phyloP scores from a whole-genome alignment of 495 filamentous ascomycete species.

The Penicillium subrubescens region DNA sequence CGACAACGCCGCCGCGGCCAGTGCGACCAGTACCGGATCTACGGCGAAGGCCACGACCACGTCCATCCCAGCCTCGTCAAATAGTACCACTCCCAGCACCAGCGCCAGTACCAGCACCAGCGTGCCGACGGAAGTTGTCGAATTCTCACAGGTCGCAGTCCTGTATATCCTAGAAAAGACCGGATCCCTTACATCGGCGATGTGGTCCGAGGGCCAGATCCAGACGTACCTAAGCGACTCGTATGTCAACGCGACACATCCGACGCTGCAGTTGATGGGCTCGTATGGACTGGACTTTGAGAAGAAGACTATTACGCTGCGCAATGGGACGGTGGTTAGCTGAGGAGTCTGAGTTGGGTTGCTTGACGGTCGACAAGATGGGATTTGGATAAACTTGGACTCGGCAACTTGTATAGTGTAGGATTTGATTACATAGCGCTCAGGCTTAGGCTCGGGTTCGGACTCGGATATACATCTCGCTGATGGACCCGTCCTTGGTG shows the following conservation, averaged over 20 bases:
- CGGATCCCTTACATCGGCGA: constrained; percentile 38
- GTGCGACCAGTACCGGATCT: constrained; percentile 12
- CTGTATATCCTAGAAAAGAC: constrained; percentile 55
- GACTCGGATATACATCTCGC: neutral
- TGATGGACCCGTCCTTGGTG: neutral
- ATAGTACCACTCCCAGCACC: constrained; percentile 10
- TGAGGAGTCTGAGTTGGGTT: constrained; percentile 15
- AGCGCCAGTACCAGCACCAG: constrained; percentile 13
- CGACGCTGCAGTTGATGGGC: constrained; percentile 26
- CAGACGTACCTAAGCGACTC: constrained; percentile 35
- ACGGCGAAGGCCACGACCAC: constrained; percentile 17
- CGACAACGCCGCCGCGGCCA: constrained; percentile 26
- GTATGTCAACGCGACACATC: constrained; percentile 26
- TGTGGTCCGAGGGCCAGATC: constrained; percentile 37
- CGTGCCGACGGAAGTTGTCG: constrained; percentile 31
- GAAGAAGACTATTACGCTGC: constrained; percentile 43
- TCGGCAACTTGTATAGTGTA: constrained; percentile 2
- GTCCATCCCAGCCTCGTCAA: neutral
- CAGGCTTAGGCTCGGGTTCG: neutral
- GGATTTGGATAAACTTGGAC: neutral
- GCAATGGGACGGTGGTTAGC: constrained; percentile 44
- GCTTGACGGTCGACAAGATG: neutral
- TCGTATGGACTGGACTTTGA: constrained; percentile 46
- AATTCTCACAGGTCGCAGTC: constrained; percentile 52
- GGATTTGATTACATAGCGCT: neutral